Evolutionary conservation across 805 yeast species (phyloP).

Genomic region (Saccharomycopsis oosterbeekiorum): DNA sequence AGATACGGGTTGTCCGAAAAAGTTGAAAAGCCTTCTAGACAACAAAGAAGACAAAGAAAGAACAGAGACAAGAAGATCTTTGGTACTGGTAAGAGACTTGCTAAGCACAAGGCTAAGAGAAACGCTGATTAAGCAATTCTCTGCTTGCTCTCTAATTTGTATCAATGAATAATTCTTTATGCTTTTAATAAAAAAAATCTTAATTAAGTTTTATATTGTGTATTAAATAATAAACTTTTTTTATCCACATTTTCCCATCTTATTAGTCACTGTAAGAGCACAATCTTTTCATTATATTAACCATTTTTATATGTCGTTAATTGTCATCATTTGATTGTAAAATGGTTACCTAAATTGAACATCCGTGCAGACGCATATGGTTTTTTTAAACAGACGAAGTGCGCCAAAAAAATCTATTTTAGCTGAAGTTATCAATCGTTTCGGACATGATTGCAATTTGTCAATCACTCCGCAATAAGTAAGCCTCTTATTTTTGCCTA

Average conservation of each 20-base stretch:
- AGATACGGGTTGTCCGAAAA: conserved; percentile 96
- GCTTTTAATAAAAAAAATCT: conserved; percentile 1
- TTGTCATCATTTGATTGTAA: too few relatives aligned
- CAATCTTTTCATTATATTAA: not conserved
- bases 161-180: conserved; percentile 1
- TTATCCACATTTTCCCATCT: not conserved
- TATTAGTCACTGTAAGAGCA: not conserved
- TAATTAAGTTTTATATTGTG: not conserved
- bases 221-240: conserved; percentile 1
- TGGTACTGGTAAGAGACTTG: conserved; percentile 94
- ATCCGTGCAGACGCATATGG: too few relatives aligned
- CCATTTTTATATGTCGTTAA: too few relatives aligned
- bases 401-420: too few relatives aligned
- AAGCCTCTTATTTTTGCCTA: too few relatives aligned
- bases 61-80: conserved; percentile 98
- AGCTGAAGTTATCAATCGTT: too few relatives aligned
- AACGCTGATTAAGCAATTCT: conserved; percentile 53
- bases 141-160: not conserved
- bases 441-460: too few relatives aligned
- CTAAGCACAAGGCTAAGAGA: conserved; percentile 88
- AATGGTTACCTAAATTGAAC: too few relatives aligned
- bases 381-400: too few relatives aligned
- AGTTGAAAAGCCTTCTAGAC: conserved; percentile 97
- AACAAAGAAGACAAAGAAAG: conserved; percentile 99
- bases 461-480: too few relatives aligned